A percentile compares a stretch with the other conserved stretches of the same genome.
Conservation (phyloP, 2,329 filamentous ascomycete genomes). For the Fusarium lateritium region DNA sequence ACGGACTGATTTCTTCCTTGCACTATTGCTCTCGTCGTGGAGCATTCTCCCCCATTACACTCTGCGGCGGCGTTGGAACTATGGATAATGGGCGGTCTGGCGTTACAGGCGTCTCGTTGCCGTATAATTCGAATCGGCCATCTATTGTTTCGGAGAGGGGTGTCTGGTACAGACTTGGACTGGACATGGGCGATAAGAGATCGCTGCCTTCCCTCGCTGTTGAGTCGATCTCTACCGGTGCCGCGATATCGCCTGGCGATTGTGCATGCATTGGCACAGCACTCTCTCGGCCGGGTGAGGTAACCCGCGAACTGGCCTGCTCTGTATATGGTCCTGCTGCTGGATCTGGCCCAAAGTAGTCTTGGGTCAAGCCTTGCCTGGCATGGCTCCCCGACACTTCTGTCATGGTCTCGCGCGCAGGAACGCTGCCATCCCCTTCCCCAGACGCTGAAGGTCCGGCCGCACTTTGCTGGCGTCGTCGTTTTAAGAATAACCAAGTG, state of each 20-base stretch:
- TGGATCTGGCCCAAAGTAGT: slow-evolving; percentile 63
- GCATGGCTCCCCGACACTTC: slow-evolving; percentile 51
- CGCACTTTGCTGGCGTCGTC: slow-evolving; percentile 48
- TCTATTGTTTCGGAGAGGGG: slow-evolving; percentile 50
- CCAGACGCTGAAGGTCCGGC: slow-evolving; percentile 25
- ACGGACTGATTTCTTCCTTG: slow-evolving; percentile 20
- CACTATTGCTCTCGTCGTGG: slow-evolving; percentile 23
- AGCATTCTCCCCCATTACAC: slow-evolving; percentile 26
- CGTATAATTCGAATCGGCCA: slow-evolving; percentile 63
- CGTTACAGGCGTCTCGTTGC: slow-evolving; percentile 48
- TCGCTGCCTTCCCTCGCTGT: slow-evolving; percentile 33
- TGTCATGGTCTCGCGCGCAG: slow-evolving; percentile 51
- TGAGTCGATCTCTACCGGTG: slow-evolving; percentile 69
- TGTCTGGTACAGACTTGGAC: slow-evolving; percentile 39
- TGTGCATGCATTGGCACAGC: slow-evolving; percentile 63
- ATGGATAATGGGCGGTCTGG: slow-evolving; percentile 42
- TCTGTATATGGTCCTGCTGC: slow-evolving; percentile 64
- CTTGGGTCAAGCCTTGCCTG: slow-evolving; percentile 55
- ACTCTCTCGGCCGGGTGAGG: slow-evolving; percentile 53
- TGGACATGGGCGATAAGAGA: slow-evolving; percentile 39
- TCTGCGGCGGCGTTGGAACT: slow-evolving; percentile 47
- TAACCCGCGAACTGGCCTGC: slow-evolving; percentile 47
- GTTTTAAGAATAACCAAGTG: slow-evolving; percentile 64
- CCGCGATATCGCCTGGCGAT: slow-evolving; percentile 64
- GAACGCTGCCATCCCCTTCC: slow-evolving; percentile 36